A percentile compares a stretch with the other conserved stretches of the same genome.
phyloP scores from a whole-genome alignment of 805 yeast species.

The Saccharomycopsis microspora region DNA sequence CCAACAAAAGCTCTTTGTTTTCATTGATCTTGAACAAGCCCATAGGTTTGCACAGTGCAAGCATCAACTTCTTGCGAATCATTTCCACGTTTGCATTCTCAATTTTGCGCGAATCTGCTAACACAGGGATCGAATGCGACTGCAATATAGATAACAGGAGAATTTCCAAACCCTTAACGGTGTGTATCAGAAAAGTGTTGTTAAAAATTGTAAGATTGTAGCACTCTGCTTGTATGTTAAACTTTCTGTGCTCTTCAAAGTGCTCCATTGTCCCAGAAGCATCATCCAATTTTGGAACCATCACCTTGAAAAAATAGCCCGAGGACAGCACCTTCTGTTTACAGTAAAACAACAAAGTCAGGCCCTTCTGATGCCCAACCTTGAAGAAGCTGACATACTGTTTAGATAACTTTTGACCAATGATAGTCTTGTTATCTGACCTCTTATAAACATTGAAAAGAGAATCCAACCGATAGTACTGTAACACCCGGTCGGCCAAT shows the following conservation, averaged over 20 bases:
- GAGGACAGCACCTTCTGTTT: conserved; percentile 38
- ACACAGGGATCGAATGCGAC: conserved; percentile 47
- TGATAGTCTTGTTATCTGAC: conserved; percentile 24
- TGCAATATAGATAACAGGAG: conserved; percentile 44
- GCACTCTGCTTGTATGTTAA: conserved; percentile 45
- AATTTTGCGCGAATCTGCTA: conserved; percentile 22
- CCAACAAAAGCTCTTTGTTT: conserved; percentile 42
- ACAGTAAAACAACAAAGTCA: conserved; percentile 45
- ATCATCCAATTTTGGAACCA: conserved; percentile 45
- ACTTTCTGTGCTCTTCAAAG: conserved; percentile 33
- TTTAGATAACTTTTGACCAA: conserved; percentile 35
- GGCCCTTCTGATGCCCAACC: conserved; percentile 57
- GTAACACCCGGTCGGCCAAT: conserved; percentile 45
- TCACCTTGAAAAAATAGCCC: conserved; percentile 42
- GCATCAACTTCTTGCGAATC: conserved; percentile 29
- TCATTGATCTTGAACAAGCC: conserved; percentile 53
- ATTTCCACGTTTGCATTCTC: conserved; percentile 25
- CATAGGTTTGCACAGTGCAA: conserved; percentile 35
- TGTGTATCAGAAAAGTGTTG: conserved; percentile 54
- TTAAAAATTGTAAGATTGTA: conserved; percentile 52
- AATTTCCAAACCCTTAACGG: conserved; percentile 56
- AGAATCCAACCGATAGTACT: conserved; percentile 53
- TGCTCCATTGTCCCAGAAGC: conserved; percentile 31
- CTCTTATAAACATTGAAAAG: conserved; percentile 48
- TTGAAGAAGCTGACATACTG: conserved; percentile 52